These are phyloP conservation scores for Tolypocladium guangdongense DNA, from an alignment of 2,329 filamentous ascomycete species.

Conservation along the genomic window DNA sequence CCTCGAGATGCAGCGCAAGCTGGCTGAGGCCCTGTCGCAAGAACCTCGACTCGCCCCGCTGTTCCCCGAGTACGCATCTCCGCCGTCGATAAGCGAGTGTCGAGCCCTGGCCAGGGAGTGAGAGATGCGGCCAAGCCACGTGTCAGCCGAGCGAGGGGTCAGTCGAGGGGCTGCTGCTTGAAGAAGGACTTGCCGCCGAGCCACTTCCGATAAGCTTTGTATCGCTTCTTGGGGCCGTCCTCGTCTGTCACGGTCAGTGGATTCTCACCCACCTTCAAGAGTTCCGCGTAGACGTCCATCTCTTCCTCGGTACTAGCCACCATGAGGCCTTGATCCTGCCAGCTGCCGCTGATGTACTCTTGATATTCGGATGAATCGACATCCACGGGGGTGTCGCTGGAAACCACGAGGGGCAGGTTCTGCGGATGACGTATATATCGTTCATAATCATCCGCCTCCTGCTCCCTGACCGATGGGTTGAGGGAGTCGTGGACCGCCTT, in stretches of 20 bases:
- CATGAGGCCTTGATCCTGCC: slow-evolving; percentile 47
- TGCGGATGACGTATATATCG: slow-evolving; percentile 85
- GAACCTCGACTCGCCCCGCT: slow-evolving; percentile 20
- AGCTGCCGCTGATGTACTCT: slow-evolving; percentile 65
- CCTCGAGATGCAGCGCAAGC: slow-evolving; percentile 3
- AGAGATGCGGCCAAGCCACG: not conserved
- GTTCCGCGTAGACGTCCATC: slow-evolving; percentile 57
- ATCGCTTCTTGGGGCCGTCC: slow-evolving; percentile 83
- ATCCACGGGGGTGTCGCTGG: slow-evolving; percentile 51
- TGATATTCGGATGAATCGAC: slow-evolving; percentile 58
- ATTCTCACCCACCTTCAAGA: slow-evolving; percentile 67
- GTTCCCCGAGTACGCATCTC: slow-evolving; percentile 6
- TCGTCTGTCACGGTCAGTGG: slow-evolving; percentile 81
- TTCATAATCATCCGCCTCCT: slow-evolving; percentile 77
- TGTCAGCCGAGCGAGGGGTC: slow-evolving; percentile 9
- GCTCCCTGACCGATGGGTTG: slow-evolving; percentile 66
- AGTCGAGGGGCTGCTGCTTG: slow-evolving; percentile 68
- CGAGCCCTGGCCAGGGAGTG: not conserved
- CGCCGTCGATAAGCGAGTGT: not conserved
- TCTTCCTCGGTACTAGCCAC: slow-evolving; percentile 37
- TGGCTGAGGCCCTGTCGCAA: slow-evolving; percentile 10
- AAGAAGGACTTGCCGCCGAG: slow-evolving; percentile 89
- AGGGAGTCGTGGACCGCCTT: slow-evolving; percentile 79
- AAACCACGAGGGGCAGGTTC: slow-evolving; percentile 73
- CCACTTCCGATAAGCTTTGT: slow-evolving; percentile 96